These are phyloP conservation scores for Cercospora sp. DNA, from an alignment of 2,329 filamentous ascomycete genomes.

Conservation along the genomic window DNA sequence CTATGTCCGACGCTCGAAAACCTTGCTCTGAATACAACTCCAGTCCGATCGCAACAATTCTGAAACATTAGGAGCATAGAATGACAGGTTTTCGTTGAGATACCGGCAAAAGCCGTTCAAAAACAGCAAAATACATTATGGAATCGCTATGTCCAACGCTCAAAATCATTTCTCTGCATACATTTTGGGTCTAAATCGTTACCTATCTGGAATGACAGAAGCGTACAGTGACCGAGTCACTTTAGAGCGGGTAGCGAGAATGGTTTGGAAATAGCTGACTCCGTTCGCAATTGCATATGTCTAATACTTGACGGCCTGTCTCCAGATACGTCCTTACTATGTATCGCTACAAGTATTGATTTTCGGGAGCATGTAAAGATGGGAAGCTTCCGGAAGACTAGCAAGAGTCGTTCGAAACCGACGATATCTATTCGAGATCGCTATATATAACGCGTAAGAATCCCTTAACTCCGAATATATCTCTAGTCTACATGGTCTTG, in stretches of 20 bases:
- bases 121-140: background rate
- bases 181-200: background rate
- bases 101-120: rapidly evolving
- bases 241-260: too few relatives aligned
- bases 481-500: background rate
- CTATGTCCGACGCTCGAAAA: too few relatives aligned
- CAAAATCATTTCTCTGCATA: background rate
- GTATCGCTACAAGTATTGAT: background rate
- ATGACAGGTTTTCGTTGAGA: background rate
- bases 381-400: too few relatives aligned
- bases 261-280: too few relatives aligned
- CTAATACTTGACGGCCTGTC: background rate
- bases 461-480: background rate
- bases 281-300: too few relatives aligned
- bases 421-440: background rate
- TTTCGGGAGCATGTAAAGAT: too few relatives aligned
- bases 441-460: background rate
- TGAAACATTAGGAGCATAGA: too few relatives aligned
- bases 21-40: too few relatives aligned
- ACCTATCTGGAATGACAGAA: too few relatives aligned
- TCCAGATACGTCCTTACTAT: background rate
- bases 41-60: too few relatives aligned
- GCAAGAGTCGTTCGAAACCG: too few relatives aligned
- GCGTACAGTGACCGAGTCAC: too few relatives aligned
- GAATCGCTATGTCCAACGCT: background rate